These are phyloP conservation scores for Tetrahymena malaccensis DNA, from an alignment of 73 alveolate species.

Conservation along the genomic window DNA sequence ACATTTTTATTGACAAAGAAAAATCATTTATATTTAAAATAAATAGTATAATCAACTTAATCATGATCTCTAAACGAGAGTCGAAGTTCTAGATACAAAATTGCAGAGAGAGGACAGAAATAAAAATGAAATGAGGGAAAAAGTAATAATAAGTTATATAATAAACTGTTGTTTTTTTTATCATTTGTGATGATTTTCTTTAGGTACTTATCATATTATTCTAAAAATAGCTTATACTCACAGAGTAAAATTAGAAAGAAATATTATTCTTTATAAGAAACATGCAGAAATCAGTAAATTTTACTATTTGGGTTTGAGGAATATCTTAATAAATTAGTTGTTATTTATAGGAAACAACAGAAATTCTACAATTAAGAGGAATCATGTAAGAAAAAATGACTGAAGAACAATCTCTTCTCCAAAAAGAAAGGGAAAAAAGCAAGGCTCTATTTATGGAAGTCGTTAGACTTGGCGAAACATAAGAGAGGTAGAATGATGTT, in stretches of 20 bases:
- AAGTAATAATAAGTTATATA: background rate
- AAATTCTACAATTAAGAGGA: constrained; percentile 13
- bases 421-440: constrained; percentile 27
- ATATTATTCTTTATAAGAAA: constrained; percentile 11
- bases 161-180: too few relatives aligned
- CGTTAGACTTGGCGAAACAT: constrained; percentile 28
- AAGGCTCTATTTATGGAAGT: constrained; percentile 34
- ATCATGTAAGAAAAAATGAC: constrained; percentile 25
- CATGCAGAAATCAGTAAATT: background rate
- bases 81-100: background rate
- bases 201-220: background rate
- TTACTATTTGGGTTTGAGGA: background rate
- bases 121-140: background rate
- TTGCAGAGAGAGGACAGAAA: background rate
- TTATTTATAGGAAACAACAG: constrained; percentile 17
- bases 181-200: too few relatives aligned
- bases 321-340: background rate
- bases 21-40: background rate
- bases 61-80: background rate
- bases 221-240: background rate
- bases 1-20: background rate
- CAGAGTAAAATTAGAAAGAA: constrained; percentile 18
- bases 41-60: background rate
- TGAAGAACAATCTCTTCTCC: background rate
- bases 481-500: background rate